These are phyloP conservation scores for Pachysandra terminalis DNA, from an alignment of 164 flowering plant genomes.

Conservation along the genomic window DNA sequence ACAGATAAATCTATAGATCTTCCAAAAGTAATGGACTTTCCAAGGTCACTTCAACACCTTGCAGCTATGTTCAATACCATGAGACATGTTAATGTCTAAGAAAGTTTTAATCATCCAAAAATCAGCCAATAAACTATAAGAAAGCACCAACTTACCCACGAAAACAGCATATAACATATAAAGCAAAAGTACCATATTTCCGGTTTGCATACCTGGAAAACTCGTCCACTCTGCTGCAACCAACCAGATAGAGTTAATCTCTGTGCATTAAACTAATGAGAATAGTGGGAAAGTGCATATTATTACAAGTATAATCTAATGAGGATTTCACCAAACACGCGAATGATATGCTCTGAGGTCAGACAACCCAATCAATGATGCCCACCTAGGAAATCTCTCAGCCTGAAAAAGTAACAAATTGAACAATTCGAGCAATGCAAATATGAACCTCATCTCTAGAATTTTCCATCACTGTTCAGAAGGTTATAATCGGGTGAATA, in stretches of 20 bases:
- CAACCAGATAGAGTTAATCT: conserved; percentile 10
- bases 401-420: conserved; percentile 1
- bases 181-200: background rate
- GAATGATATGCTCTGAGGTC: background rate
- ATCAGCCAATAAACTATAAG: background rate
- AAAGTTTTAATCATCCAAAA: background rate
- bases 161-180: background rate
- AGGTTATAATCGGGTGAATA: background rate
- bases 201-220: conserved; percentile 63
- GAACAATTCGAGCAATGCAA: background rate
- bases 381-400: background rate
- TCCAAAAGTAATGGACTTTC: background rate
- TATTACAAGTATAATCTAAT: conserved; percentile 1
- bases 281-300: background rate
- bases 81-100: background rate
- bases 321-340: background rate
- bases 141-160: background rate
- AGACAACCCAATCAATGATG: conserved; percentile 3
- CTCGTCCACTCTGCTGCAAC: conserved; percentile 70
- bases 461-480: background rate
- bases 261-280: background rate
- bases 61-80: background rate
- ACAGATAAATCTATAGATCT: too few species aligned
- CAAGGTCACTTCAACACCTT: background rate
- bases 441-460: background rate